phyloP scores from a whole-genome alignment of 169 alveolate genomes.

The Plasmodium chabaudi region DNA sequence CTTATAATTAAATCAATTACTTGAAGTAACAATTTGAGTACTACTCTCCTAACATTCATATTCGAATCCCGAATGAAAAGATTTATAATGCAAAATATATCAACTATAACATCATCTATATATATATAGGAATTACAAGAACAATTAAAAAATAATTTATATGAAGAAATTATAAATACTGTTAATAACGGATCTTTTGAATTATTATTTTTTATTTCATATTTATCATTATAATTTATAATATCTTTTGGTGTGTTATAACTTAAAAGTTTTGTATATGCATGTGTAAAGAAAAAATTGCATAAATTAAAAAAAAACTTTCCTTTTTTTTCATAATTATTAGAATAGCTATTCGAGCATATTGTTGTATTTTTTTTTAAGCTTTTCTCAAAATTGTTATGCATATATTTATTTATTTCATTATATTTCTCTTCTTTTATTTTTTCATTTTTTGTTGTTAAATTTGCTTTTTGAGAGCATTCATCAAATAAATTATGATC shows the following conservation, averaged over 20 bases:
- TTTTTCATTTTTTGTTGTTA: not conserved
- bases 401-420: not conserved
- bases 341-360: not conserved
- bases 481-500: not conserved
- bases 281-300: slow-evolving; percentile 18
- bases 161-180: slow-evolving; percentile 34
- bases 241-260: slow-evolving; percentile 23
- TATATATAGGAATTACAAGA: slow-evolving; percentile 24
- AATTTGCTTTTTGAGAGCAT: not conserved
- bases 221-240: slow-evolving; percentile 48
- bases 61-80: slow-evolving; percentile 21
- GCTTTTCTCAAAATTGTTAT: not conserved
- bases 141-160: slow-evolving; percentile 28
- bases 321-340: slow-evolving; percentile 9
- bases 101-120: slow-evolving; percentile 35
- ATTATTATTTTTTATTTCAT: slow-evolving; percentile 31
- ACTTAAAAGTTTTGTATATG: slow-evolving; percentile 20
- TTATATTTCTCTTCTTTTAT: not conserved
- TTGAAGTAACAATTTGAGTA: slow-evolving; percentile 32
- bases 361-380: not conserved
- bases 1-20: slow-evolving; percentile 30
- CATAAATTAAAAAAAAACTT: slow-evolving; percentile 14
- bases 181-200: slow-evolving; percentile 20
- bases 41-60: slow-evolving; percentile 16
- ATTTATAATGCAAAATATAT: slow-evolving; percentile 22